Evolutionary conservation across 1,139 yeast genomes (phyloP), one percentile per base, ranked within the genome.

Genomic region (Meyerozyma elateridarum): DNA sequence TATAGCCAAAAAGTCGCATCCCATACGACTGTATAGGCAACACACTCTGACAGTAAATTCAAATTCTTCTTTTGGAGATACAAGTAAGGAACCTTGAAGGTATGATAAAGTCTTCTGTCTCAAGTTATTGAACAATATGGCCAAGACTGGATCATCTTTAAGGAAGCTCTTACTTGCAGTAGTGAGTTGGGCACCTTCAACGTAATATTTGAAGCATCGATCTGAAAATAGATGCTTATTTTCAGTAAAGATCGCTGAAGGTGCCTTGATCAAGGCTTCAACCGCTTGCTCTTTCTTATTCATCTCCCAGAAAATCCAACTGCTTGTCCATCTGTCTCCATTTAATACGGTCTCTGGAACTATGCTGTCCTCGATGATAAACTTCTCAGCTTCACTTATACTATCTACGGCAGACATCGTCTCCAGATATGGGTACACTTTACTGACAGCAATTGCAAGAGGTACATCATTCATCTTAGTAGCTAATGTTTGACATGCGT

Each of bases 281-380:
- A 83, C 70, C 0, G 91, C 69, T 11, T 67, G 47, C 20, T 65
- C 71, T 34, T 72, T 72, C 39, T 70, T 64, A 5, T 62, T 58
- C 22, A 81, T 45, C 41, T 75, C 77, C 91, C 93, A 84, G 42
- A 76, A 79, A 3, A 85, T 75, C 81, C 91, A 88, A 51, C 93
- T 83, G 6, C 81, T 69, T 20, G 74, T 68, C 96, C 96, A 89
- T 41, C 88, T 61, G 52, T 87, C 85, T 29, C 87, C 85, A n/a
- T 60, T 58, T 6, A 57, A 54, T 12, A 79, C 64, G 0, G 89
- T 85, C 1, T 53, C 49, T 0, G 85, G 81, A 7, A 85, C 46
- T 2, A 85, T 48, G 36, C 66, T 63, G n/a, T 60, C 61, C 29
- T 67, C 71, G 20, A 85, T 59, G 6, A 85, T 52, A 5, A 59